These are phyloP conservation scores for Trapa incisa DNA, from an alignment of 345 rosid species.

Conservation along the genomic window DNA sequence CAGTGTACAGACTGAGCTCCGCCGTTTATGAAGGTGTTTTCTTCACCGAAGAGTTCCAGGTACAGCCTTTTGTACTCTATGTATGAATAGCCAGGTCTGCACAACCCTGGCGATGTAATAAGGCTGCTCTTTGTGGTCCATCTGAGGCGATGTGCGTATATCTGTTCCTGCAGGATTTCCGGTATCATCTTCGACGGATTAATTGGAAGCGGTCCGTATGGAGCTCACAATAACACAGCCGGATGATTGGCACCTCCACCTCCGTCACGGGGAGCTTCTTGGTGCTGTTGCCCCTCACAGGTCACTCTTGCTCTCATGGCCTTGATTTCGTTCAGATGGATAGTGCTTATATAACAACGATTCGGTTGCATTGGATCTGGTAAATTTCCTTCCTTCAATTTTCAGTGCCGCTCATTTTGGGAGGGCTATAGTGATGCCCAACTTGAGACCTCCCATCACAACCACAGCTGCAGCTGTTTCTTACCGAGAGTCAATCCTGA, in stretches of 20 bases:
- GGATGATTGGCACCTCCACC: slow-evolving; percentile 90
- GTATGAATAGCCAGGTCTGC: too few species aligned
- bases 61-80: too few species aligned
- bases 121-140: background rate
- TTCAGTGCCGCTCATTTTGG: slow-evolving; percentile 53
- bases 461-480: slow-evolving; percentile 63
- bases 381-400: background rate
- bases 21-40: too few species aligned
- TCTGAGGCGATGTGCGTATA: too few species aligned
- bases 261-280: slow-evolving; percentile 63
- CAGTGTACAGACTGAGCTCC: too few species aligned
- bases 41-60: too few species aligned
- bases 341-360: background rate
- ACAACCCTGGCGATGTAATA: background rate
- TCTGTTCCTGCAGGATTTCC: background rate
- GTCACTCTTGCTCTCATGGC: slow-evolving; percentile 14
- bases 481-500: slow-evolving; percentile 22
- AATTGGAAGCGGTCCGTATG: slow-evolving; percentile 19
- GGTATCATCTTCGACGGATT: background rate
- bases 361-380: background rate
- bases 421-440: slow-evolving; percentile 92
- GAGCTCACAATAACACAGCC: slow-evolving; percentile 61
- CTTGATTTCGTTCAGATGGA: background rate
- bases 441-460: slow-evolving; percentile 77
- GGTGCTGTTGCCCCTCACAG: slow-evolving; percentile 68